Base-by-base conservation (phyloP, 768 basidiomycete genomes). In the Lepiota venenata region DNA sequence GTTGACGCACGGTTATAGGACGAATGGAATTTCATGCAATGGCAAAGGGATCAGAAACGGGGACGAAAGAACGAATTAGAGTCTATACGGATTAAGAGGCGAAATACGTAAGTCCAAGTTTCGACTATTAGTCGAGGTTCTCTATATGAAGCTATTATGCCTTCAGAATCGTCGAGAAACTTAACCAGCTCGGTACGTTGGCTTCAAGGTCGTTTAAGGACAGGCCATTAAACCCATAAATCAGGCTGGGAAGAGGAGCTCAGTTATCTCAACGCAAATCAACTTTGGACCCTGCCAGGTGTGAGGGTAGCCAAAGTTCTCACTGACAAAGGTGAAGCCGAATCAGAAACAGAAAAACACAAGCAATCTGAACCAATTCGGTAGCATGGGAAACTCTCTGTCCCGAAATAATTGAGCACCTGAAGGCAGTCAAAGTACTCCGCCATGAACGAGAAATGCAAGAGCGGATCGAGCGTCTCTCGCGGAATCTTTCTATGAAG, bases 351-450 rank as follows among this genome's bases (percentile, higher is more conserved):
- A 15, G 45, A 15, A 47, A 10, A 29, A 47, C 16, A 15, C 16
- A 15, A 22, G 12, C 18, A 38, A 12, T 21, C 11, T 25, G 2
- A 9, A 44, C 14, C 29, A 16, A 25, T 14, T 16, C 38, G 15
- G 5, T 41, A 67, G 69, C 56, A 18, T 70, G 69, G 70, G 48
- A 58, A 10, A 60, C 56, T 6, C 63, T 69, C 1, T 58, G 61
- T 43, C 45, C 46, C 1, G 56, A 59, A 2, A 48, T 68, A 5
- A 56, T 70, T 6, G 51, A 52, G 25, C 41, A 60, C 27, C 47
- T 61, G 12, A 42, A 46, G 27, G 44, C 42, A 7, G 44, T 50
- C 4, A 61, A 50, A 20, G 47, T 20, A 11, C 49, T 49, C 27
- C 55, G 59, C 9, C 47, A 58, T 2, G 48, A 52, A 50, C 36